Evolutionary conservation across 2,329 filamentous ascomycete genomes (phyloP), one percentile per base, ranked within the genome.

Genomic region (Exophiala spinifera): DNA sequence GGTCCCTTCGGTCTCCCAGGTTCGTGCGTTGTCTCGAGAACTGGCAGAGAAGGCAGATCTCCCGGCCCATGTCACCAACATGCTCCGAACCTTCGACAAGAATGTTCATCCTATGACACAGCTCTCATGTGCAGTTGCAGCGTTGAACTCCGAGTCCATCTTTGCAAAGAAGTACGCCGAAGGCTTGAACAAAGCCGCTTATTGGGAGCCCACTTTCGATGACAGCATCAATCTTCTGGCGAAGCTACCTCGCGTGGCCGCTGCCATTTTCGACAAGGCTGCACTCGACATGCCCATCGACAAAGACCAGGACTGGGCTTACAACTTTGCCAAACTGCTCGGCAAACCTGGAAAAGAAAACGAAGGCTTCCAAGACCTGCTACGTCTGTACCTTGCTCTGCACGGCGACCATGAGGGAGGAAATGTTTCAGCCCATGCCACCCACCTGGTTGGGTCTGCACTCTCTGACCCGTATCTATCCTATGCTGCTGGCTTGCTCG

Each of bases 401-500:
- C 94, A 99, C 74, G 94, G 94, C 60, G 94, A 99, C 74, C 94
- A 99, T 76, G 94, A 99, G 75, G 94, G 94, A 59, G 94, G 94
- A 55, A 99, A 99, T 66, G 94, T 99, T 60, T 96, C 91, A 36
- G 94, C 94, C 1, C 94, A 99, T 71, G 77, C 94, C 23, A 97
- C 94, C 6, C 94, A 99, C 72, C 79, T 99, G 36, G 94, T 99
- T 52, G 94, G 94, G 49, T 95, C 89, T 64, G 94, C 94, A 17
- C 84, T 99, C 53, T 94, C 88, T 67, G 94, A 97, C 66, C 90
- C 92, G 4, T 97, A 94, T 82, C 82, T 99, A 61, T 94, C 89
- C 67, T 97, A 97, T 79, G 94, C 89, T 64, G 94, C 94, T 53
- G 94, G 94, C 71, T 84, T 99, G 4, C 89, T 96, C 69, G 94